Base-by-base conservation (phyloP, 495 filamentous ascomycete genomes). In the Penicillium lagena region DNA sequence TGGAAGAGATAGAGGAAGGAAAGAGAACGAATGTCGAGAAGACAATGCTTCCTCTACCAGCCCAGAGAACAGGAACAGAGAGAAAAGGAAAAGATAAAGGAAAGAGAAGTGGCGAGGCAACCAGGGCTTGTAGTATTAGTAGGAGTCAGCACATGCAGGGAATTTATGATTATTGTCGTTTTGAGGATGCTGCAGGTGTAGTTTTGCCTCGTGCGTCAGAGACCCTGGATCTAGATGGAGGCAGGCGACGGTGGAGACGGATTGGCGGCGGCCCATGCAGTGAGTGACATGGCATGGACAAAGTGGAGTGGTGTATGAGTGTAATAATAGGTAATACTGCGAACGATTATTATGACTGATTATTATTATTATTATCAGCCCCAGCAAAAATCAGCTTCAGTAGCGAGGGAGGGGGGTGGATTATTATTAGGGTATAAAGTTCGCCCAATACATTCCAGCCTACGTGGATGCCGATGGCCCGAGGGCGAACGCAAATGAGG, bases 121-220 rank as follows among this genome's bases (percentile, higher is more conserved):
- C 22, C 22, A 22, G 22, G 22, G 22, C 6, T 22, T 4, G 22
- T 22, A 22, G 22, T 22, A 22, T 0, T 22, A 3, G 4, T 35
- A 29, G 32, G 34, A 43, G 40, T 30, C 37, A 41, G 22, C 39
- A 42, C 29, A 42, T 42, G 39, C 39, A 22, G 22, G 22, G 4
- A 22, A 22, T 22, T 22, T 22, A 22, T 22, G 22, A 22, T 22
- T 22, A 22, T 58, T 49, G 49, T 58, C 58, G 58, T 61, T 61
- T 61, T 59, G 58, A 61, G 58, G 29, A 40, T 53, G 51, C 58
- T 61, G 58, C 58, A 61, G 55, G 58, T 59, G 52, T 58, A 55
- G 52, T 61, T 58, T 58, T 61, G 58, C 58, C 58, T 58, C 58
- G 60, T 55, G 58, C 58, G 58, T 62, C 52, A 59, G 55, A 57